Conservation (phyloP, 148 eudicot species). For the Cornus kousa region DNA sequence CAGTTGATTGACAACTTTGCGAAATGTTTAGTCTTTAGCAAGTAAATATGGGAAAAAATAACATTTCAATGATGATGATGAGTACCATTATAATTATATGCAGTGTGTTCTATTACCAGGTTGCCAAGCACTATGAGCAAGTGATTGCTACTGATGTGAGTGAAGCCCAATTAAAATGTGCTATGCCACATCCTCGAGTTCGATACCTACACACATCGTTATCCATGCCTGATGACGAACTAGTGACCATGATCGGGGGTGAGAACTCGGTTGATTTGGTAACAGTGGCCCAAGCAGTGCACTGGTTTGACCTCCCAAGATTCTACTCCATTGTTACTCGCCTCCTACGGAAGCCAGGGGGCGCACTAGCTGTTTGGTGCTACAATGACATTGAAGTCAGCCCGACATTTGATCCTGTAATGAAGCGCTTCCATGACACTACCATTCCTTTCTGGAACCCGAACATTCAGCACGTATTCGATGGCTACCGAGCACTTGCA, state of each 20-base stretch:
- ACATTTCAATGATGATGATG: too few species aligned
- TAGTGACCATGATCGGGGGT: constrained; percentile 23
- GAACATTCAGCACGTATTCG: constrained; percentile 14
- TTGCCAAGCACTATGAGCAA: constrained; percentile 41
- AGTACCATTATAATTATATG: background rate
- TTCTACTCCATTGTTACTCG: constrained; percentile 33
- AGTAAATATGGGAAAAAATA: too few species aligned
- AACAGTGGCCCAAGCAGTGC: constrained; percentile 47
- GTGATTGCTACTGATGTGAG: constrained; percentile 52
- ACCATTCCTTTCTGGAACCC: constrained; percentile 39
- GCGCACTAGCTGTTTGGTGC: constrained; percentile 52
- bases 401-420: constrained; percentile 33
- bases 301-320: constrained; percentile 50
- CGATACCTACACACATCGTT: constrained; percentile 32
- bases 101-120: constrained; percentile 17
- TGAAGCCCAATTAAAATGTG: constrained; percentile 28
- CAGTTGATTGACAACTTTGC: too few species aligned
- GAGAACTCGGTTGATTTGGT: constrained; percentile 38
- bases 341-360: constrained; percentile 40
- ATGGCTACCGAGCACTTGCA: constrained; percentile 37
- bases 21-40: too few species aligned
- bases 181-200: constrained; percentile 29
- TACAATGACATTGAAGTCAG: constrained; percentile 29
- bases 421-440: constrained; percentile 23
- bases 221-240: constrained; percentile 19